Percentiles rank a stretch among this genome's conserved stretches.
phyloP scores from a whole-genome alignment of 768 basidiomycete genomes.

The Leucocoprinus sp. region DNA sequence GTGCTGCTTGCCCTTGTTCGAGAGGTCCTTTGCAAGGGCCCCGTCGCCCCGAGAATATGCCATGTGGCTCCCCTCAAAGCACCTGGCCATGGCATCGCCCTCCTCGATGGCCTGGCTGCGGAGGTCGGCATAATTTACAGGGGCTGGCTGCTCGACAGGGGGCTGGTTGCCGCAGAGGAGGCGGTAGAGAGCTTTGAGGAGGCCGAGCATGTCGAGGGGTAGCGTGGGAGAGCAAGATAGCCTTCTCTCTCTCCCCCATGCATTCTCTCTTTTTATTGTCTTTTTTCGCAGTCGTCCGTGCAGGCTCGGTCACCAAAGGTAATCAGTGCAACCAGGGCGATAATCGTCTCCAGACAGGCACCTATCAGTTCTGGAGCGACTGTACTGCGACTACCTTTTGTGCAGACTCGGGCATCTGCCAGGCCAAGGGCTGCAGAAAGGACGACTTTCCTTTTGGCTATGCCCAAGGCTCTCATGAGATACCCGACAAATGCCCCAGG shows the following conservation, averaged over 20 bases:
- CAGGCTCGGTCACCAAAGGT: conserved; percentile 39
- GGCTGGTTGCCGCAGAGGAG: conserved; percentile 13
- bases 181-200: conserved; percentile 24
- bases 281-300: conserved; percentile 28
- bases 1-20: conserved; percentile 72
- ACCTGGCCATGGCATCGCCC: conserved; percentile 69
- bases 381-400: conserved; percentile 71
- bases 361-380: conserved; percentile 74
- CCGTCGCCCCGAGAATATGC: conserved; percentile 72
- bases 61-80: conserved; percentile 64
- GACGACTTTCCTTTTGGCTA: conserved; percentile 79
- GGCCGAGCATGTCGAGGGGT: neutral
- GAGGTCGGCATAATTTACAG: conserved; percentile 63
- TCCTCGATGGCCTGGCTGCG: conserved; percentile 71
- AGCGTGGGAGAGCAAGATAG: neutral
- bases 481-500: conserved; percentile 54
- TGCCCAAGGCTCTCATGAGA: conserved; percentile 21
- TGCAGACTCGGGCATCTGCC: conserved; percentile 41
- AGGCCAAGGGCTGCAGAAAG: conserved; percentile 58
- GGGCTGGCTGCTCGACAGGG: neutral
- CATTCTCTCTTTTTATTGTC: conserved; percentile 53
- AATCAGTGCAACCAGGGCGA: conserved; percentile 42
- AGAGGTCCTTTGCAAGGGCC: conserved; percentile 74
- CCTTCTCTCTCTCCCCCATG: conserved; percentile 27
- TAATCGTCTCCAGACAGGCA: conserved; percentile 65